phyloP scores from a whole-genome alignment of 768 basidiomycete species.

The Calocera viscosa region DNA sequence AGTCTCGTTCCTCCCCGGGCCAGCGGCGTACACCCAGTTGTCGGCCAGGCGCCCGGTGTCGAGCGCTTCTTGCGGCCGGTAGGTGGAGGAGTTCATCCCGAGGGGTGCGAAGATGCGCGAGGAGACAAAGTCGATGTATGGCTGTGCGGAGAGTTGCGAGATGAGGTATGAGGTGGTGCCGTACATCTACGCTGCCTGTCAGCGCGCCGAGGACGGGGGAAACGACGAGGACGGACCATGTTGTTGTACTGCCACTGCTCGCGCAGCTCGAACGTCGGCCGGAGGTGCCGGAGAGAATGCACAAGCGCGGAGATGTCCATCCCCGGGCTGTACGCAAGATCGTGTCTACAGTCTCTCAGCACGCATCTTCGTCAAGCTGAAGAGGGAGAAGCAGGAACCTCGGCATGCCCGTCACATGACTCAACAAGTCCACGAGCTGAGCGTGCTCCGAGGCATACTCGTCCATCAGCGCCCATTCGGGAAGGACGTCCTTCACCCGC shows the following conservation, averaged over 20 bases:
- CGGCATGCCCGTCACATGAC: constrained; percentile 33
- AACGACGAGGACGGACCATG: constrained; percentile 19
- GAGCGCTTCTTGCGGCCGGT: constrained; percentile 27
- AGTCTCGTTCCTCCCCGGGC: constrained; percentile 16
- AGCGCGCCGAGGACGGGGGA: neutral
- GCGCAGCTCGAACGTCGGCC: constrained; percentile 29
- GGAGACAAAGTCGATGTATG: constrained; percentile 33
- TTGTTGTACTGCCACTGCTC: constrained; percentile 34
- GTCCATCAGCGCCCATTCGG: constrained; percentile 33
- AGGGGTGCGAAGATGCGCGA: constrained; percentile 33
- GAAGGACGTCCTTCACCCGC: constrained; percentile 30
- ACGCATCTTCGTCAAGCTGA: neutral
- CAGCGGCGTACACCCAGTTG: constrained; percentile 22
- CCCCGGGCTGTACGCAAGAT: constrained; percentile 23
- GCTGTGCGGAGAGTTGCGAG: constrained; percentile 24
- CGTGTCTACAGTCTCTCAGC: constrained; percentile 30
- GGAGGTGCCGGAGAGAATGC: constrained; percentile 23
- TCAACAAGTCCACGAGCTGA: constrained; percentile 30
- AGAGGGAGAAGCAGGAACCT: constrained; percentile 20
- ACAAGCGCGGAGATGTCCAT: constrained; percentile 24
- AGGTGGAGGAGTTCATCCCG: constrained; percentile 33
- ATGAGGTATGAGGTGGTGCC: constrained; percentile 28
- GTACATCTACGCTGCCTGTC: constrained; percentile 29
- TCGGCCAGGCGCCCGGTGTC: constrained; percentile 27
- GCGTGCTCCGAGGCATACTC: constrained; percentile 30